Percentiles rank a stretch among this genome's conserved stretches.
These are phyloP conservation scores for Westerdykella ornata DNA, from an alignment of 2,329 filamentous ascomycete species.

Conservation along the genomic window DNA sequence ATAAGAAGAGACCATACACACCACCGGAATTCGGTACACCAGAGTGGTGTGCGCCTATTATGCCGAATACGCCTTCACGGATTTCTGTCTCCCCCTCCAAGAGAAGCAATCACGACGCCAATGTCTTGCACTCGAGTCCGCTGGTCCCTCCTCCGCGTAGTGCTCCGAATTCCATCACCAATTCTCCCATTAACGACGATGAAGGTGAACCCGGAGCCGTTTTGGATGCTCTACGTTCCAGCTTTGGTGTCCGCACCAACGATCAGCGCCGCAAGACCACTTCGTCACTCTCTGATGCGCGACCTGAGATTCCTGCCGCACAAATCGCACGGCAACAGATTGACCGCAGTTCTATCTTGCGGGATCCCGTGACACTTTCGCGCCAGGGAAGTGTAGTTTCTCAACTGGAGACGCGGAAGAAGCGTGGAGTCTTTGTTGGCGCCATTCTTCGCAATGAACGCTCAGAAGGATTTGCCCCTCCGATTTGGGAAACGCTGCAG, in stretches of 20 bases:
- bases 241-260: not conserved
- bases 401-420: not conserved
- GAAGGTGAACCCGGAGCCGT: too few species aligned
- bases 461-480: not conserved
- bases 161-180: too few species aligned
- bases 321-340: not conserved
- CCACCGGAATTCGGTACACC: not conserved
- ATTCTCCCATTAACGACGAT: too few species aligned
- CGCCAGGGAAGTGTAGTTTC: not conserved
- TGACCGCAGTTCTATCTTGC: not conserved
- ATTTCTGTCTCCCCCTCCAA: too few species aligned
- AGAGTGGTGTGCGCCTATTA: not conserved
- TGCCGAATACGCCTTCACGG: not conserved
- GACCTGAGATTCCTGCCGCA: not conserved
- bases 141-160: too few species aligned
- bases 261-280: not conserved
- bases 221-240: not conserved
- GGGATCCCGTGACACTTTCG: not conserved
- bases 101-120: too few species aligned
- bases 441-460: not conserved
- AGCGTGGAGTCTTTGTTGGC: not conserved
- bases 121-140: too few species aligned
- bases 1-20: not conserved
- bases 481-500: not conserved
- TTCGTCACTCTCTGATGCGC: not conserved